Conservation (phyloP, 805 yeast genomes). For the Monosporozyma aquatica region DNA sequence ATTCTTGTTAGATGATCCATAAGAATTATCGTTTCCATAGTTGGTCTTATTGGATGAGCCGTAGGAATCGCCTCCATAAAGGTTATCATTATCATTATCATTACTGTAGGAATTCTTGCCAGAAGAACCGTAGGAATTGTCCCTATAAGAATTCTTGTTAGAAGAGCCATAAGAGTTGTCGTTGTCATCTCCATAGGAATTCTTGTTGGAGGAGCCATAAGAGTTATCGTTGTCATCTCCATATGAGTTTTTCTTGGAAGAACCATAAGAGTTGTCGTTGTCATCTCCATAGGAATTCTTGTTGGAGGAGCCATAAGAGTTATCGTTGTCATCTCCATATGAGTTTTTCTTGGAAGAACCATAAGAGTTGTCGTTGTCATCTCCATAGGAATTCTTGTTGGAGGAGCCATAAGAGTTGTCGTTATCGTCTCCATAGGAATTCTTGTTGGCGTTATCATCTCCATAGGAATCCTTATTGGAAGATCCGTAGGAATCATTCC, state of each 20-base stretch:
- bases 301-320: conserved; percentile 15
- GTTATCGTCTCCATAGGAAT: conserved; percentile 14
- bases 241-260: conserved; percentile 13
- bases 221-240: conserved; percentile 24
- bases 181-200: conserved; percentile 23
- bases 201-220: conserved; percentile 24
- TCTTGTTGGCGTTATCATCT: conserved; percentile 10
- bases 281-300: conserved; percentile 15
- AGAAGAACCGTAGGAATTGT: conserved; percentile 18
- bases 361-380: conserved; percentile 15
- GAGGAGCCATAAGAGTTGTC: conserved; percentile 16
- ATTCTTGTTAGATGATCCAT: conserved; percentile 14
- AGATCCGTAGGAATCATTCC: conserved; percentile 18
- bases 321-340: conserved; percentile 17
- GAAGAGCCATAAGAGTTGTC: conserved; percentile 18
- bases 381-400: conserved; percentile 20
- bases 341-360: conserved; percentile 15
- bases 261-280: conserved; percentile 18
- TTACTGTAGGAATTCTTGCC: conserved; percentile 16
- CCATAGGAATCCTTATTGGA: conserved; percentile 24
- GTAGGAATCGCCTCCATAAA: conserved; percentile 9
- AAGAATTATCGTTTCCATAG: conserved; percentile 14
- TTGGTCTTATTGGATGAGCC: conserved; percentile 15
- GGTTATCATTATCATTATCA: conserved; percentile 18
- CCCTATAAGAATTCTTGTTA: conserved; percentile 15